Conservation (phyloP, 805 yeast genomes). For the Saturnispora kantuleensis region DNA sequence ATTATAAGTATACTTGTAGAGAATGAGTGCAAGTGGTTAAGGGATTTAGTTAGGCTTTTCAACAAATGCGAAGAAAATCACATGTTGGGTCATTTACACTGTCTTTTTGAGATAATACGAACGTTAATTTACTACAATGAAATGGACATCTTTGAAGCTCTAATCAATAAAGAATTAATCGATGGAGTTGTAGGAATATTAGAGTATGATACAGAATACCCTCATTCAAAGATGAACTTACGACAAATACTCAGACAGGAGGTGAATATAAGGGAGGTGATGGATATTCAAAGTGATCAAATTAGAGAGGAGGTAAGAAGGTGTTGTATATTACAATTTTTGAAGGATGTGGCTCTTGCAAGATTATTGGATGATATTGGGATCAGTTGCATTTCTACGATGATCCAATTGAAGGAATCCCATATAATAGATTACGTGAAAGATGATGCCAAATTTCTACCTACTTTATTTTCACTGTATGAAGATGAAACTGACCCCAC, state of each 20-base stretch:
- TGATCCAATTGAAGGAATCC: conserved; percentile 61
- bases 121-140: conserved; percentile 66
- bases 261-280: conserved; percentile 57
- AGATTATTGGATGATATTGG: conserved; percentile 75
- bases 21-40: conserved; percentile 33
- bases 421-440: conserved; percentile 53
- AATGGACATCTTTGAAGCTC: conserved; percentile 43
- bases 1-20: conserved; percentile 46
- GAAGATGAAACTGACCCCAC: conserved; percentile 11
- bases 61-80: conserved; percentile 43
- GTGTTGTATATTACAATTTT: conserved; percentile 68
- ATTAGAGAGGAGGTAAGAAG: conserved; percentile 51
- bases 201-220: conserved; percentile 86
- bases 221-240: conserved; percentile 70
- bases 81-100: conserved; percentile 47
- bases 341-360: conserved; percentile 81
- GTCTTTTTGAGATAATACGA: conserved; percentile 66
- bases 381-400: conserved; percentile 51
- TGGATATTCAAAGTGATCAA: conserved; percentile 46
- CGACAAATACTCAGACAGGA: conserved; percentile 52
- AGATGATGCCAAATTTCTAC: conserved; percentile 41
- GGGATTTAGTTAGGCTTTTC: conserved; percentile 43
- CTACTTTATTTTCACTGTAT: conserved; percentile 51
- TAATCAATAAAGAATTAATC: conserved; percentile 43
- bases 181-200: conserved; percentile 65